phyloP scores from a whole-genome alignment of 176 grass and related monocot genomes.

The Dendrocalamus sinicus region DNA sequence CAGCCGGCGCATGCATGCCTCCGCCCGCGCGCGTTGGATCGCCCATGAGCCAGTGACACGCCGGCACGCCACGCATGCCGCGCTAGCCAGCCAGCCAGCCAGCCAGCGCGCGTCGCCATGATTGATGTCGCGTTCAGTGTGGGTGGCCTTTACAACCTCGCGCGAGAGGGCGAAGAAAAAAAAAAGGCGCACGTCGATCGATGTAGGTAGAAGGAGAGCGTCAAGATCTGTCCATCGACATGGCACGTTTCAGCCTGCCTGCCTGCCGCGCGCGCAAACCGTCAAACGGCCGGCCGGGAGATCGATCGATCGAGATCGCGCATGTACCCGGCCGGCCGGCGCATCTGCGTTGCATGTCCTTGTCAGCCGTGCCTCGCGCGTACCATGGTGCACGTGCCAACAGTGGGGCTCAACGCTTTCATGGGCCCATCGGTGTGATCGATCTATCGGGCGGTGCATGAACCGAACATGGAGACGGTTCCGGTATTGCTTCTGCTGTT shows the following conservation, averaged over 20 bases:
- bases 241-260: not conserved
- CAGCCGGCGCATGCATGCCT: not conserved
- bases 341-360: not conserved
- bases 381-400: conserved; percentile 46
- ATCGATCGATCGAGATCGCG: not conserved
- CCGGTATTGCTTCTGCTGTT: not conserved
- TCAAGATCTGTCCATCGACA: not conserved
- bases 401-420: not conserved
- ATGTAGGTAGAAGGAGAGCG: too few species aligned
- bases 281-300: not conserved
- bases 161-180: not conserved
- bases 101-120: conserved; percentile 13
- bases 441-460: conserved; percentile 10
- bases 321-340: not conserved
- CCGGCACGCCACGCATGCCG: not conserved
- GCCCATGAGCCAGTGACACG: not conserved
- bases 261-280: not conserved
- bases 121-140: not conserved
- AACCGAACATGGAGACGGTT: not conserved
- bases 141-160: conserved; percentile 11
- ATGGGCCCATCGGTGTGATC: not conserved
- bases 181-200: not conserved
- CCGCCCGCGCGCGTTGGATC: too few species aligned
- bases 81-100: not conserved
- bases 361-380: conserved; percentile 12